Base-by-base conservation (phyloP, 2,329 filamentous ascomycete species). In the Aspergillus jensenii region DNA sequence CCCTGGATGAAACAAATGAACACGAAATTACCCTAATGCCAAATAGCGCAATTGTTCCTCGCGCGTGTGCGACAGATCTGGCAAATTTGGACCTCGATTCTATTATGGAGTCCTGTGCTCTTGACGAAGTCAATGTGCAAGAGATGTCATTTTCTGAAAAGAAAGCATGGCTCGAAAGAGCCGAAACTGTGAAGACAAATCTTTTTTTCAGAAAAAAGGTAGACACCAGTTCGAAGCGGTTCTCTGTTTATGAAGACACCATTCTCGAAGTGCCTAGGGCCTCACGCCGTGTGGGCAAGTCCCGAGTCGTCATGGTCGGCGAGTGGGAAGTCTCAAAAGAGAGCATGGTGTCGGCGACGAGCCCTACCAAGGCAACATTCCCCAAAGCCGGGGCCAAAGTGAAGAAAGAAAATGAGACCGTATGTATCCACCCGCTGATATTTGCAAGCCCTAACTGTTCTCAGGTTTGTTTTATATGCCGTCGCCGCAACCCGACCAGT, bases 251-350 rank as follows among this genome's bases (percentile, higher is more conserved):
- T 74, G 78, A 31, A 71, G 80, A 31, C 68, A 73, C 1, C 58
- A 66, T 21, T 3, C 19, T 46, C 3, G 21, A 14, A 1, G 72
- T 79, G 48, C 71, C 72, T 4, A 77, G 79, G 21, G 76, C 76
- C 9, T 79, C 83, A 45, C 77, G 84, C 2, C 78, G 84, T 8
- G 71, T 78, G 6, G 81, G 80, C 48, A 87, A 86, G 67, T 82
- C 85, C 57, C 82, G 81, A 1, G 85, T 82, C 0, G 81, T 87
- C 39, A 81, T 82, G 74, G 71, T 85, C 1, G 76, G 82, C 59
- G 84, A 83, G 0, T 85, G 78, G 63, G 79, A 79, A 2, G 79
- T 87, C 52, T 80, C 72, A 55, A 87, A 86, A 62, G 81, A 85
- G 31, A 83, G 79, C 0, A 73, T 85, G 78, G 21, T 9, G 17